Evolutionary conservation across 2,329 filamentous ascomycete species (phyloP).

Genomic region (Colletotrichum magnum): DNA sequence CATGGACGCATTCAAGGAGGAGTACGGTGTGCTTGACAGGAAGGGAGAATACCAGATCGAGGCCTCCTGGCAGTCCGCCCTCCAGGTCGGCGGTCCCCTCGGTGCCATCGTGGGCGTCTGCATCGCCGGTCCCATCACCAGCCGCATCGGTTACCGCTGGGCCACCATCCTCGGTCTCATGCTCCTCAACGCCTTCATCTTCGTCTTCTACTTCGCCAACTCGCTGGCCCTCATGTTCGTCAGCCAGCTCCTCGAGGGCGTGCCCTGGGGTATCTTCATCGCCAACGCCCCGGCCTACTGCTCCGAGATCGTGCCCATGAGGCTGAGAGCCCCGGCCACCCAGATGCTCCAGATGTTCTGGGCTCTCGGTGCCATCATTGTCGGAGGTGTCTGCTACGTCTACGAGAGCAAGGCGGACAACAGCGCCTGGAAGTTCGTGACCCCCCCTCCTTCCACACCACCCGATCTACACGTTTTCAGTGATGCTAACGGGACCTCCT

Average conservation of each 20-base stretch:
- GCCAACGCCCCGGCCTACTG: conserved; percentile 76
- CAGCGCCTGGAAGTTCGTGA: conserved; percentile 42
- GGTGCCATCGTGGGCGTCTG: conserved; percentile 73
- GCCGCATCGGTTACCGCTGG: conserved; percentile 71
- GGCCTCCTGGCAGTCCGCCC: conserved; percentile 70
- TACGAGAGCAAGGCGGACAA: conserved; percentile 56
- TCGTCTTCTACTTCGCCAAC: conserved; percentile 63
- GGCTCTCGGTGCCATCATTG: conserved; percentile 74
- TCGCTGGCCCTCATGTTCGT: conserved; percentile 61
- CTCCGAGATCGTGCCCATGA: conserved; percentile 72
- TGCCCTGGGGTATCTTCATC: conserved; percentile 78
- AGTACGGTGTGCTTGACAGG: conserved; percentile 60
- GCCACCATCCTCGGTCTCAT: conserved; percentile 69
- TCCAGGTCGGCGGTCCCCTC: conserved; percentile 68
- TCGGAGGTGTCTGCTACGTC: conserved; percentile 68
- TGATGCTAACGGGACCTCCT: conserved; percentile 47
- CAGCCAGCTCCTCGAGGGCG: conserved; percentile 71
- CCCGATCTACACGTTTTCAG: not conserved
- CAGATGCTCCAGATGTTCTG: conserved; percentile 78
- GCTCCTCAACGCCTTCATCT: conserved; percentile 71
- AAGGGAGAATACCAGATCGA: conserved; percentile 55
- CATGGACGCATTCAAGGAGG: conserved; percentile 58
- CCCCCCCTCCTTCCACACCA: conserved; percentile 31
- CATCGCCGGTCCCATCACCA: conserved; percentile 73
- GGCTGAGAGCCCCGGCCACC: conserved; percentile 69